Evolutionary conservation across 768 basidiomycete species (phyloP).

Genomic region (Russula sp.): DNA sequence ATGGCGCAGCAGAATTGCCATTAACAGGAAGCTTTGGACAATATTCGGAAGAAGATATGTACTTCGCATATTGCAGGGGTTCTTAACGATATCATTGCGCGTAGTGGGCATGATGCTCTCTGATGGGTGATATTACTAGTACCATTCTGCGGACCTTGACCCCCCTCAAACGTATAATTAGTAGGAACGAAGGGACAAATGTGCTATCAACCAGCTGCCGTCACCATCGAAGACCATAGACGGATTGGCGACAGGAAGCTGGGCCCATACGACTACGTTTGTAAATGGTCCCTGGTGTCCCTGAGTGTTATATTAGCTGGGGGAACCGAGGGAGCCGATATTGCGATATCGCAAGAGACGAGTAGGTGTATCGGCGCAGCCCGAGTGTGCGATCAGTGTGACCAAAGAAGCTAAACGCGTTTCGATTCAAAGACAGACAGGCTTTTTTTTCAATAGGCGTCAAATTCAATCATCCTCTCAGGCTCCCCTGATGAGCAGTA

Average conservation of each 20-base stretch:
- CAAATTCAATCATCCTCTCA: conserved; percentile 13
- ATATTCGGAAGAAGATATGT: conserved; percentile 1
- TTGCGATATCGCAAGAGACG: conserved; percentile 8
- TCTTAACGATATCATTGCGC: conserved; percentile 11
- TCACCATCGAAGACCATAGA: background rate
- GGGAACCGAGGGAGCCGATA: conserved; percentile 12
- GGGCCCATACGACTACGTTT: background rate
- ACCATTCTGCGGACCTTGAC: background rate
- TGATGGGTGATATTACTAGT: conserved; percentile 5
- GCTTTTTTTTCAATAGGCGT: conserved; percentile 8
- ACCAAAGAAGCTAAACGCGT: conserved; percentile 18
- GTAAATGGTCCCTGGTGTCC: conserved; percentile 14
- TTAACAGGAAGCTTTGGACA: conserved; percentile 10
- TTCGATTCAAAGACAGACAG: conserved; percentile 8
- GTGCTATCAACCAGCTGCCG: conserved; percentile 5
- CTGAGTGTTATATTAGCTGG: conserved; percentile 12
- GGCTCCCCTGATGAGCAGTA: background rate
- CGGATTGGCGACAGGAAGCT: conserved; percentile 10
- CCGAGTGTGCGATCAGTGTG: conserved; percentile 7
- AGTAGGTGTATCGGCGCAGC: conserved; percentile 9
- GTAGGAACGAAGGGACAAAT: background rate
- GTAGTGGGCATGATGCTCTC: background rate
- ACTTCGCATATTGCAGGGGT: background rate
- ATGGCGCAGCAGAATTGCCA: conserved; percentile 11
- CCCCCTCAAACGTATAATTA: conserved; percentile 1